Evolutionary conservation across 345 rosid genomes (phyloP).

Genomic region (Litchi chinensis): DNA sequence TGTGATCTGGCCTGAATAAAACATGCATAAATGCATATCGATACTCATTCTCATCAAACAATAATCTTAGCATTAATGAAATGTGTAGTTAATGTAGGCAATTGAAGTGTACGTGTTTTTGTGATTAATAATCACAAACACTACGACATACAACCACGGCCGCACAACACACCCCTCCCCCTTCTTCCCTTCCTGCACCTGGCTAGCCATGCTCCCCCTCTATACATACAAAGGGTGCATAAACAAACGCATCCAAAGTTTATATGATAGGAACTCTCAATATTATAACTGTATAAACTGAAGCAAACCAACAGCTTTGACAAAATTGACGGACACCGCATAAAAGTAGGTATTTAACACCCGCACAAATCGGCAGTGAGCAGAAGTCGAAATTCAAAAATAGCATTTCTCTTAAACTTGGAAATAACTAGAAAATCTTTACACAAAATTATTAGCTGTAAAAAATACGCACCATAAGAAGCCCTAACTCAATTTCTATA

Average conservation of each 20-base stretch:
- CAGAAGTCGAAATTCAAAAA: background rate
- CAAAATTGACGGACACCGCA: background rate
- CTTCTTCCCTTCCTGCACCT: too few relatives aligned
- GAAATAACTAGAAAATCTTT: background rate
- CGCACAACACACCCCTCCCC: background rate
- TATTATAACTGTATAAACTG: background rate
- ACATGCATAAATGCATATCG: slow-evolving; percentile 4
- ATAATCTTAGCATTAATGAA: slow-evolving; percentile 2
- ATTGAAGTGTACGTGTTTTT: slow-evolving; percentile 5
- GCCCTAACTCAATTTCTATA: background rate
- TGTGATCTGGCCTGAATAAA: slow-evolving; percentile 75
- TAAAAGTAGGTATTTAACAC: background rate
- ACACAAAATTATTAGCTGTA: background rate
- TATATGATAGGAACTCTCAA: background rate
- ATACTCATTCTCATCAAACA: background rate
- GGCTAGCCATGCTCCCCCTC: background rate
- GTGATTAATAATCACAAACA: background rate
- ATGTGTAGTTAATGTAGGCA: slow-evolving; percentile 4
- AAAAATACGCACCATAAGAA: background rate
- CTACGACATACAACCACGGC: background rate
- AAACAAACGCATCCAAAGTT: slow-evolving; percentile 1
- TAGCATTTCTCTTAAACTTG: slow-evolving; percentile 6
- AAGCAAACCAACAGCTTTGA: background rate
- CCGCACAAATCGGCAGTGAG: background rate
- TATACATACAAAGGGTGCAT: background rate